A percentile compares a stretch with the other conserved stretches of the same genome.
Conservation (phyloP, 805 yeast genomes). For the Vanderwaltozyma yarrowii region DNA sequence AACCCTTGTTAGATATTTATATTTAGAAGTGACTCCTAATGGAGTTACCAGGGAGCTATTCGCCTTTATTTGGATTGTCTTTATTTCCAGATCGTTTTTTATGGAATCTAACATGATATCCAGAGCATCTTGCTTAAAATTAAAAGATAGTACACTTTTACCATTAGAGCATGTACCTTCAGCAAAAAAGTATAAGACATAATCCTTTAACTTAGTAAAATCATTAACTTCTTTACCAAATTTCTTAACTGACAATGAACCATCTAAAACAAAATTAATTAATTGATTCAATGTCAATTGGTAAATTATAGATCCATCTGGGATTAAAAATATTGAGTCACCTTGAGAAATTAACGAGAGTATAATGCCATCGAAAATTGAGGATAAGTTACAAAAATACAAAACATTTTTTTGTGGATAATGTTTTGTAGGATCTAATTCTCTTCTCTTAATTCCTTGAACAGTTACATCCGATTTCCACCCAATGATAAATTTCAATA, state of each 20-base stretch:
- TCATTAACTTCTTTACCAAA: constrained; percentile 10
- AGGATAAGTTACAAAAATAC: constrained; percentile 38
- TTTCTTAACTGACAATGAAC: constrained; percentile 12
- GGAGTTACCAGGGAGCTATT: constrained; percentile 29
- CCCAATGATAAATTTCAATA: constrained; percentile 28
- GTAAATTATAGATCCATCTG: constrained; percentile 9
- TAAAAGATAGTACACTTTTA: constrained; percentile 56
- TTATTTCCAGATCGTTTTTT: constrained; percentile 4
- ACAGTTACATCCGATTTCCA: constrained; percentile 30
- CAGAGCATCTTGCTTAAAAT: constrained; percentile 18
- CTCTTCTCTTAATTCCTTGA: constrained; percentile 36
- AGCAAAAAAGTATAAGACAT: constrained; percentile 45
- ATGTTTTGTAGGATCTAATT: constrained; percentile 10
- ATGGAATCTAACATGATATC: constrained; percentile 9
- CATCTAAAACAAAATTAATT: constrained; percentile 15
- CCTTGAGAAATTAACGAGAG: constrained; percentile 24
- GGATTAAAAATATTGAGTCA: constrained; percentile 13
- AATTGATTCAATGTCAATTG: constrained; percentile 12
- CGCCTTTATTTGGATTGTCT: constrained; percentile 23
- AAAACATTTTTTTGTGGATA: constrained; percentile 33
- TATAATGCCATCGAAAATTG: constrained; percentile 38
- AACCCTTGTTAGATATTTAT: constrained; percentile 12
- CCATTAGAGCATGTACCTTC: constrained; percentile 89
- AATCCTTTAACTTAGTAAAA: constrained; percentile 24
- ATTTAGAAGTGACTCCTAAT: constrained; percentile 9